Evolutionary conservation across 495 filamentous ascomycete species (phyloP).

Genomic region (Parachaetomium inaequale): DNA sequence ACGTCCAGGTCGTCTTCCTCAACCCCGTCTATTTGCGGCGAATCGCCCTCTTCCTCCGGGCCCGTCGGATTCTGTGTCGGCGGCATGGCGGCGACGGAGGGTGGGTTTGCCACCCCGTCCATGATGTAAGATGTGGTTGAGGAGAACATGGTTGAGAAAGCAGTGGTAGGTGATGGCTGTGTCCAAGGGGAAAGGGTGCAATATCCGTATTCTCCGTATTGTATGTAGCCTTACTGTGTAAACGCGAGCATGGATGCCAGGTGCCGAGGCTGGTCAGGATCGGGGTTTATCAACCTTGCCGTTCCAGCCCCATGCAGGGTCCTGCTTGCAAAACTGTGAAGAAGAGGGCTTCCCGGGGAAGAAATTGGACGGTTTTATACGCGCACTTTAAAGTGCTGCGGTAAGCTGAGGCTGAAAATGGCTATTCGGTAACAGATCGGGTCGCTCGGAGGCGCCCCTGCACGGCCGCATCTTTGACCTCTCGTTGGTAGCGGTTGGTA

Average conservation of each 20-base stretch:
- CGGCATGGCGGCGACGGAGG: background rate
- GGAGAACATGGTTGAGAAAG: background rate
- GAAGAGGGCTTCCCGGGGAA: background rate
- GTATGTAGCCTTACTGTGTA: background rate
- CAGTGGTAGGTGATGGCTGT: background rate
- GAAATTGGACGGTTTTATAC: slow-evolving; percentile 1
- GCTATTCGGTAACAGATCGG: slow-evolving; percentile 3
- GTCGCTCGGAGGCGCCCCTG: slow-evolving; percentile 13
- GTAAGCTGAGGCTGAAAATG: slow-evolving; percentile 10
- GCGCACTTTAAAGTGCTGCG: slow-evolving; percentile 6
- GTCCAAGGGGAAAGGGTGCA: background rate
- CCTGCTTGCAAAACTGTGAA: background rate
- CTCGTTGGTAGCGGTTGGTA: slow-evolving; percentile 7
- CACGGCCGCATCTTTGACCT: background rate
- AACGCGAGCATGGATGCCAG: background rate
- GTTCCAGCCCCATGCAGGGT: background rate
- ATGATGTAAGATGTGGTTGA: slow-evolving; percentile 1
- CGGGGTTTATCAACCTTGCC: background rate
- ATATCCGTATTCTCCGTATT: background rate
- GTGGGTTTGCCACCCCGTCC: background rate
- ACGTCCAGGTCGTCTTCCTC: slow-evolving; percentile 35
- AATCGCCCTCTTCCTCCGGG: slow-evolving; percentile 11
- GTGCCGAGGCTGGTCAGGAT: background rate
- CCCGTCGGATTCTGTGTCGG: background rate
- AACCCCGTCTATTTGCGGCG: slow-evolving; percentile 25